A percentile compares a stretch with the other conserved stretches of the same genome.
Conservation (phyloP, 2,329 filamentous ascomycete genomes). For the Xylaria sp. region DNA sequence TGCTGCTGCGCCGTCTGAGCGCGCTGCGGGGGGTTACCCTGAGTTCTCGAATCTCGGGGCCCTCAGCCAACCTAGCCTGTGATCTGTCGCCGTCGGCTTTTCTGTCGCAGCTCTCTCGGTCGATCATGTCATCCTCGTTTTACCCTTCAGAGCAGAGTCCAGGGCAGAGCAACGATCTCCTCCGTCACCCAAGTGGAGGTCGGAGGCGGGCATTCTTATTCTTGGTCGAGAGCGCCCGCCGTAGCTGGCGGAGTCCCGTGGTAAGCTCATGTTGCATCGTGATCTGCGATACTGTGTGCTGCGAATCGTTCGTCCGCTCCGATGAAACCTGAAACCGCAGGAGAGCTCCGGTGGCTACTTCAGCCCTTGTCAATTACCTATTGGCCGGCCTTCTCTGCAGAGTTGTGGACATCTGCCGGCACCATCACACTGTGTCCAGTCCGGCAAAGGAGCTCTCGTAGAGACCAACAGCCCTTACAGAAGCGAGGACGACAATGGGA, state of each 20-base stretch:
- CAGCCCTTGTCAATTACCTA: neutral
- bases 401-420: neutral
- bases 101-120: slow-evolving; percentile 4
- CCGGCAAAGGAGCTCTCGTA: neutral
- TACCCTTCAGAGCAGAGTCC: too few relatives aligned
- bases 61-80: slow-evolving; percentile 3
- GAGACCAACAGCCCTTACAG: neutral
- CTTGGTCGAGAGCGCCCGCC: too few relatives aligned
- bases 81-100: neutral
- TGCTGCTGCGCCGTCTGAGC: slow-evolving; percentile 7
- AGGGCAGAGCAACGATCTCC: too few relatives aligned
- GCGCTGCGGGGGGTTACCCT: slow-evolving; percentile 12
- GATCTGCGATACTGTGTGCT: neutral
- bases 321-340: neutral
- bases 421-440: neutral
- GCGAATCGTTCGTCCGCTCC: slow-evolving; percentile 1
- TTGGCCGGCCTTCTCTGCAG: neutral
- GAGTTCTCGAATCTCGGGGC: slow-evolving; percentile 5
- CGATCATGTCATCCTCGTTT: too few relatives aligned
- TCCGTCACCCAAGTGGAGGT: too few relatives aligned
- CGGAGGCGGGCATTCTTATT: too few relatives aligned
- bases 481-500: slow-evolving; percentile 2
- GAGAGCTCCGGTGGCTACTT: neutral
- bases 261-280: too few relatives aligned
- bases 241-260: too few relatives aligned